Conservation (phyloP, 208 protist genomes). For the Leishmania major region DNA sequence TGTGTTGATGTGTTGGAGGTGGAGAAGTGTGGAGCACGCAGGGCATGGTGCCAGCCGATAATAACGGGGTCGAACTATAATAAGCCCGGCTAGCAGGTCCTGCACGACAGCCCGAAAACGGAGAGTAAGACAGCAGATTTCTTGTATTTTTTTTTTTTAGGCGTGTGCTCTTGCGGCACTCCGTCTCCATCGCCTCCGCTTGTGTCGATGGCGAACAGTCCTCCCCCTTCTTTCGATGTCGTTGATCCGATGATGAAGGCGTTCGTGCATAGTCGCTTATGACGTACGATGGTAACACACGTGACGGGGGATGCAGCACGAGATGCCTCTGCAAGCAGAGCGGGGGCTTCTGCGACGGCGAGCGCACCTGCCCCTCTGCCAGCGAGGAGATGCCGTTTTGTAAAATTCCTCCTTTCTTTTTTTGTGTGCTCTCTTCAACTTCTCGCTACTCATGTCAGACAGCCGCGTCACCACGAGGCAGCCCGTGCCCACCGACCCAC, state of each 20-base stretch:
- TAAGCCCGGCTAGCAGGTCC: too few species aligned
- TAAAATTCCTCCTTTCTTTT: neutral
- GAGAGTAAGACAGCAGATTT: too few species aligned
- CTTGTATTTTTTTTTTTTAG: too few species aligned
- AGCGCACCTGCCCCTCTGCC: neutral
- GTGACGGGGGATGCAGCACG: neutral
- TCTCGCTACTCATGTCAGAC: neutral
- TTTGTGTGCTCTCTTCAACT: neutral
- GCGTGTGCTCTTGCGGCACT: too few species aligned
- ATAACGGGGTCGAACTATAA: too few species aligned
- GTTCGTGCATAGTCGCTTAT: neutral
- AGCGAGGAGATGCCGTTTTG: neutral
- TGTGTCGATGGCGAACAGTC: neutral
- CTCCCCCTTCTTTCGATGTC: neutral
- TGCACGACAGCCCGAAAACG: too few species aligned
- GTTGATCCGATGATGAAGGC: neutral
- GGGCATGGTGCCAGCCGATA: too few species aligned
- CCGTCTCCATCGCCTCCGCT: too few species aligned
- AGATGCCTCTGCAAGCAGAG: neutral
- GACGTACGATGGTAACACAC: neutral
- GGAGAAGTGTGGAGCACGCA: too few species aligned
- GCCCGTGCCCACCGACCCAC: neutral
- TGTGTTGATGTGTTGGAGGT: too few species aligned
- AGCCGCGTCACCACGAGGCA: neutral
- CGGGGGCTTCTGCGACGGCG: neutral